A percentile compares a stretch with the other conserved stretches of the same genome.
phyloP scores from a whole-genome alignment of 768 basidiomycete genomes.

The Amanita subjunquillea region DNA sequence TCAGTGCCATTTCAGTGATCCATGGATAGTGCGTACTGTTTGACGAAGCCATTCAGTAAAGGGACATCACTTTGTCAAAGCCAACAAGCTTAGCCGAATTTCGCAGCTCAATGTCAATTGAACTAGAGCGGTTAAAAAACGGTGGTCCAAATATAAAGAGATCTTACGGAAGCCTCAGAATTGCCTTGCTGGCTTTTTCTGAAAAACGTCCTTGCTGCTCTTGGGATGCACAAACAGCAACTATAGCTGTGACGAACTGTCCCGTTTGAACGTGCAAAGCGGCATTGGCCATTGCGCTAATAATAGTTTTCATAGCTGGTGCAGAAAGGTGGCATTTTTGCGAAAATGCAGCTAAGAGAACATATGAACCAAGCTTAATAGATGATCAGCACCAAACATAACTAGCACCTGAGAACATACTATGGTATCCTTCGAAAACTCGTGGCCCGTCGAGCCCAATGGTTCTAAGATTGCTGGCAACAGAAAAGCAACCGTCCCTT shows the following conservation, averaged over 20 bases:
- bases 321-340: slow-evolving; percentile 51
- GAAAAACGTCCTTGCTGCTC: slow-evolving; percentile 39
- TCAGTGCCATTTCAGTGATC: not conserved
- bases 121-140: slow-evolving; percentile 4
- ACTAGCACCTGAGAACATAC: slow-evolving; percentile 24
- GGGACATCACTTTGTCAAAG: slow-evolving; percentile 15
- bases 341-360: slow-evolving; percentile 63
- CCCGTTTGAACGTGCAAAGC: slow-evolving; percentile 36
- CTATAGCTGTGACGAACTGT: slow-evolving; percentile 55
- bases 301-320: slow-evolving; percentile 48
- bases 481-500: slow-evolving; percentile 54
- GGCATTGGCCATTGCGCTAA: slow-evolving; percentile 42
- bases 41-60: slow-evolving; percentile 13
- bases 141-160: not conserved
- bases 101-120: slow-evolving; percentile 9
- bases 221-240: slow-evolving; percentile 60
- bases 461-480: slow-evolving; percentile 57
- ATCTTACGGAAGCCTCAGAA: slow-evolving; percentile 43
- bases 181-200: slow-evolving; percentile 24
- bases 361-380: slow-evolving; percentile 72
- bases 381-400: slow-evolving; percentile 55
- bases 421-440: slow-evolving; percentile 39
- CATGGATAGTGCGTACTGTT: not conserved
- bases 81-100: slow-evolving; percentile 11
- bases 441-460: slow-evolving; percentile 27